These are phyloP conservation scores for Suillus decipiens DNA, from an alignment of 768 basidiomycete species.

Conservation along the genomic window DNA sequence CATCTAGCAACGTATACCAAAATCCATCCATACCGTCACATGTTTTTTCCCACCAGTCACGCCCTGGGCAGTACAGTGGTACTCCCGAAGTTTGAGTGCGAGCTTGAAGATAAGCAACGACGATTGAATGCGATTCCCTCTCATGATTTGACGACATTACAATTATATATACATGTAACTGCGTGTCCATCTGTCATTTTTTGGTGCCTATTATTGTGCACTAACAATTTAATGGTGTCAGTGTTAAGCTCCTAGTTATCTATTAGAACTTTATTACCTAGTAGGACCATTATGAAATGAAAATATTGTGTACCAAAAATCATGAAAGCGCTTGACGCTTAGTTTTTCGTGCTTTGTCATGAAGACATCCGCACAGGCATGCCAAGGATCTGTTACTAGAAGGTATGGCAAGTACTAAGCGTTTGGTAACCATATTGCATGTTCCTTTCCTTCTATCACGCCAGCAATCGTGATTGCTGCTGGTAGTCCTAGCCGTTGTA, in stretches of 20 bases:
- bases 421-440: not conserved
- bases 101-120: not conserved
- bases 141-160: not conserved
- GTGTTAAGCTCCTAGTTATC: not conserved
- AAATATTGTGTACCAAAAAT: not conserved
- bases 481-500: not conserved
- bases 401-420: not conserved
- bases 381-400: not conserved
- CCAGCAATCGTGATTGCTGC: not conserved
- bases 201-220: not conserved
- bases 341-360: not conserved
- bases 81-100: constrained; percentile 25
- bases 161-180: not conserved
- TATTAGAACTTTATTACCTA: not conserved
- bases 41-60: constrained; percentile 14
- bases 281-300: not conserved
- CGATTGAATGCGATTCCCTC: not conserved
- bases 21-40: constrained; percentile 14
- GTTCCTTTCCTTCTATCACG: not conserved
- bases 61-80: constrained; percentile 24
- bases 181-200: not conserved
- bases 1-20: constrained; percentile 12
- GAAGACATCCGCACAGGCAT: not conserved
- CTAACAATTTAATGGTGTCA: not conserved
- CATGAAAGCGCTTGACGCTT: not conserved